A percentile compares a stretch with the other conserved stretches of the same genome.
phyloP scores from a whole-genome alignment of 169 alveolate genomes.

The Plasmodium gonderi region DNA sequence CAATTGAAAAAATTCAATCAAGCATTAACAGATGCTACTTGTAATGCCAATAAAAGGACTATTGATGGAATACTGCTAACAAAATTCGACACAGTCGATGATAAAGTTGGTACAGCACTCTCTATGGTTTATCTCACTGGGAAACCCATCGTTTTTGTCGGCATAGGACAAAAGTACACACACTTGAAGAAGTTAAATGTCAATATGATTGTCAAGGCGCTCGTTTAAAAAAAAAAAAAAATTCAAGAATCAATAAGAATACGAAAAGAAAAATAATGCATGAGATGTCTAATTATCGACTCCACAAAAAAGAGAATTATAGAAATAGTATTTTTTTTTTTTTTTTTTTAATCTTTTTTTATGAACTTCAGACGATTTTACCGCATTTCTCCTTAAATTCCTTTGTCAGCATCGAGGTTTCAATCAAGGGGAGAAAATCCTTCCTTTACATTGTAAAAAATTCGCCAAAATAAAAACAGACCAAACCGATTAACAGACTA shows the following conservation, averaged over 20 bases:
- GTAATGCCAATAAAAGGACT: conserved; percentile 90
- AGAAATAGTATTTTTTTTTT: not conserved
- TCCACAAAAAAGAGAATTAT: not conserved
- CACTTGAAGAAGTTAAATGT: conserved; percentile 95
- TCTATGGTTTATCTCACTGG: conserved; percentile 99
- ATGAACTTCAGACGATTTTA: not conserved
- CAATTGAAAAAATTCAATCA: conserved; percentile 97
- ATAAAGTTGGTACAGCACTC: conserved; percentile 99
- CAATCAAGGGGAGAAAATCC: not conserved
- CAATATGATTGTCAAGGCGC: conserved; percentile 91
- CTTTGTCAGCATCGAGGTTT: not conserved
- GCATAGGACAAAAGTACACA: conserved; percentile 99
- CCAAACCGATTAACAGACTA: too few relatives aligned
- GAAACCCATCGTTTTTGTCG: conserved; percentile 99
- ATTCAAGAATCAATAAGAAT: not conserved
- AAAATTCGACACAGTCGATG: conserved; percentile 99
- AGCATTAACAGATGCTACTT: conserved; percentile 71
- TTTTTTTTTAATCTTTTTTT: not conserved
- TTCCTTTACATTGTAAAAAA: not conserved
- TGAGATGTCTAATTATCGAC: not conserved
- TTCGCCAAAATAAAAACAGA: not conserved
- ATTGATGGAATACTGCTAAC: conserved; percentile 99
- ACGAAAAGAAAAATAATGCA: not conserved
- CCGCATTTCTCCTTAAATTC: not conserved
- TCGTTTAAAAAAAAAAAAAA: conserved; percentile 34